Evolutionary conservation across 2,329 filamentous ascomycete species (phyloP).

Genomic region (Ceratocystis diversiconidia): DNA sequence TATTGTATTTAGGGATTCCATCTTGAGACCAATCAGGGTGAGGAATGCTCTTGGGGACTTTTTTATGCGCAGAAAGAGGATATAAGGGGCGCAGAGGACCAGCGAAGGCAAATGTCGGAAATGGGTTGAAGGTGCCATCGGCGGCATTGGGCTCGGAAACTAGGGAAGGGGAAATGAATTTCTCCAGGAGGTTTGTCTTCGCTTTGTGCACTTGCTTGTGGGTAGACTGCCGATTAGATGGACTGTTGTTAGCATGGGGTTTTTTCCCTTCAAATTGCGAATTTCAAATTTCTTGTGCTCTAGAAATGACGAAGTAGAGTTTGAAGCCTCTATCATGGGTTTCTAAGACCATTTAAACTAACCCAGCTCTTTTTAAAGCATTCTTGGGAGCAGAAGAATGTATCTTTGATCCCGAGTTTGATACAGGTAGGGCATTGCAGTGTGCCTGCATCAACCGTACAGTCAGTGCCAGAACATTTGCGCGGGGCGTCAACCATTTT

Average conservation of each 20-base stretch:
- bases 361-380: slow-evolving; percentile 99
- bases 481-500: slow-evolving; percentile 40
- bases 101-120: slow-evolving; percentile 72
- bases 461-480: slow-evolving; percentile 70
- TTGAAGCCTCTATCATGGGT: background rate
- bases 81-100: slow-evolving; percentile 77
- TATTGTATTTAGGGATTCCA: slow-evolving; percentile 54
- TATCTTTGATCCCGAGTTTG: slow-evolving; percentile 74
- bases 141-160: slow-evolving; percentile 85
- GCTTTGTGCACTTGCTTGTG: slow-evolving; percentile 55
- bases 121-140: slow-evolving; percentile 82
- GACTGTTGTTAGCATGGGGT: background rate
- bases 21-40: slow-evolving; percentile 79
- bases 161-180: slow-evolving; percentile 61
- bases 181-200: slow-evolving; percentile 60
- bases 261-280: background rate
- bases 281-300: no score
- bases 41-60: slow-evolving; percentile 64
- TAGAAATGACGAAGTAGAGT: no score
- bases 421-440: slow-evolving; percentile 92
- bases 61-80: slow-evolving; percentile 57
- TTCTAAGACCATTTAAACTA: slow-evolving; percentile 26
- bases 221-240: slow-evolving; percentile 20
- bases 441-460: slow-evolving; percentile 69
- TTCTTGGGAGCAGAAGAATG: slow-evolving; percentile 94